phyloP scores from a whole-genome alignment of 2,329 filamentous ascomycete species.

The Verticillium longisporum region DNA sequence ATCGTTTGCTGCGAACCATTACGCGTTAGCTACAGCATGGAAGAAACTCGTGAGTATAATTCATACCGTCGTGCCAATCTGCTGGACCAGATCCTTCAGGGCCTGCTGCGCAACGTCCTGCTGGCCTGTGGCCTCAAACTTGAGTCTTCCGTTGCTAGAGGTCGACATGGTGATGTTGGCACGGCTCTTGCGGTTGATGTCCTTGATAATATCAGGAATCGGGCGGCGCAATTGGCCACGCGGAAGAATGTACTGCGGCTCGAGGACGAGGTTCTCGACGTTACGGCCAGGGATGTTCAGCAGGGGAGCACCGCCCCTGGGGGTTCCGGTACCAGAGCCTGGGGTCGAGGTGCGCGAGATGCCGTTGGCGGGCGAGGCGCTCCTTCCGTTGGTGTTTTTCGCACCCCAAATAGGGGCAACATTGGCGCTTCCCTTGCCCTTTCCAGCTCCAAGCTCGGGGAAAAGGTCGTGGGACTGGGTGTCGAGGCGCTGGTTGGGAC shows the following conservation, averaged over 20 bases:
- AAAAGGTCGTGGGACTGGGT: constrained; percentile 87
- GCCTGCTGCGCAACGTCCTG: constrained; percentile 80
- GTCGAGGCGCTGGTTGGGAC: constrained; percentile 51
- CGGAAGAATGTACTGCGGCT: constrained; percentile 69
- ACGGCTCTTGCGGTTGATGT: constrained; percentile 88
- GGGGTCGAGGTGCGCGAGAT: constrained; percentile 57
- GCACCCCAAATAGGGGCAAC: constrained; percentile 72
- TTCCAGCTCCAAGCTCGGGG: constrained; percentile 73
- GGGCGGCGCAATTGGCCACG: constrained; percentile 76
- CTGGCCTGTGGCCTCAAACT: constrained; percentile 80
- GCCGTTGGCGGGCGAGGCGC: constrained; percentile 41
- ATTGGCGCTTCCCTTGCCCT: constrained; percentile 59
- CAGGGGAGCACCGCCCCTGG: constrained; percentile 38
- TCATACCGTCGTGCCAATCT: constrained; percentile 77
- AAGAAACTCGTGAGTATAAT: not conserved
- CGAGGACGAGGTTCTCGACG: constrained; percentile 67
- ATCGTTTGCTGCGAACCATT: constrained; percentile 39
- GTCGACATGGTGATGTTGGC: constrained; percentile 74
- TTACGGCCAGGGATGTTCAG: constrained; percentile 79
- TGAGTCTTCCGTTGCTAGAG: constrained; percentile 64
- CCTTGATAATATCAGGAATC: constrained; percentile 75
- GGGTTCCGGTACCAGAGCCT: constrained; percentile 49
- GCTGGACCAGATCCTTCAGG: constrained; percentile 79
- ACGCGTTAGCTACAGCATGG: not conserved
- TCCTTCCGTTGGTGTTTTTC: constrained; percentile 45